Evolutionary conservation across 495 filamentous ascomycete species (phyloP), one percentile per base, ranked within the genome.

Genomic region (Penicillium lividum): DNA sequence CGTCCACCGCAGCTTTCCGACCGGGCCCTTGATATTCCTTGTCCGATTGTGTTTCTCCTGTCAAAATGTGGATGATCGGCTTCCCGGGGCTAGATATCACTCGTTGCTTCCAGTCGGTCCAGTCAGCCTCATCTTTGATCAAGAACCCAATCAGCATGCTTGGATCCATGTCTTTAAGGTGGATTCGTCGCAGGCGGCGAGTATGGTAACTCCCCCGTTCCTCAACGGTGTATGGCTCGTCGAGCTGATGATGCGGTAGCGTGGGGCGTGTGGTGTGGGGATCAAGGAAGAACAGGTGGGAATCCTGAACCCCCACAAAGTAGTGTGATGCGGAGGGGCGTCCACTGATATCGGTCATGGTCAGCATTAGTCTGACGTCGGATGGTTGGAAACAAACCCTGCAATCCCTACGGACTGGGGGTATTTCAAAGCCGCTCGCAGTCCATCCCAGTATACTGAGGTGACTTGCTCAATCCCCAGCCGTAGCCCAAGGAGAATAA

Each of bases 101-200:
- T 15, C 81, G 82, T 50, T 77, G 73, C 62, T 89, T 85, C 92
- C 92, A 98, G 59, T 84, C 81, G 31, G 77, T 74, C 90, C 95
- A 99, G 57, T 98, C 95, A 27, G 84, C 80, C 60, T 91, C 86
- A 61, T 91, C 81, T 31, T 79, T 80, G 57, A 99, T 92, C 5
- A 99, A 76, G 64, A 99, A 98, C n/a, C 89, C 95, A 54, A 99
- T 89, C 30, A 99, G 77, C 95, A 99, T 99, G 71, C 93, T 97
- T 7, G 95, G 95, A 65, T 99, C 95, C 92, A 98, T 93, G 56
- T 98, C 94, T 56, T 85, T 84, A 34, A 98, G 80, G 56, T 92
- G 87, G 29, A 99, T 78, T 44, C 90, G 80, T 31, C 94, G 84
- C 18, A 98, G 66, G 34, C 95, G 85, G 47, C 89, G 82, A 3